Evolutionary conservation across 2,329 filamentous ascomycete genomes (phyloP).

Genomic region (Monosporascus sp.): DNA sequence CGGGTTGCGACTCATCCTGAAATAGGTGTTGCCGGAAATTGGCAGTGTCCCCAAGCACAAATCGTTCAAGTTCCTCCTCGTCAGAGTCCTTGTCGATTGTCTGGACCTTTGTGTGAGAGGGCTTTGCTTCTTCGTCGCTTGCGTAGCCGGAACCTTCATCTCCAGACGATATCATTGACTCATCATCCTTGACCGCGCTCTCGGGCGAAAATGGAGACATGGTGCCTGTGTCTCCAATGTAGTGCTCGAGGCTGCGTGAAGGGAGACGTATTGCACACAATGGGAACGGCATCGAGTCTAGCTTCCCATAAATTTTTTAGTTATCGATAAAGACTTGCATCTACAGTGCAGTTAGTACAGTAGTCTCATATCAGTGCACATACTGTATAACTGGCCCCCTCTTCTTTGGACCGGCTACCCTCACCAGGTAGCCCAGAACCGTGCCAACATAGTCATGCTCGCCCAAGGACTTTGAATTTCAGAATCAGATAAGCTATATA

Average conservation of each 20-base stretch:
- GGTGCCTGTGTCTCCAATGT: background rate
- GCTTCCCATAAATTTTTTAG: background rate
- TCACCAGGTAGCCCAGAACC: too few relatives aligned
- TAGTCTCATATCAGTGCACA: fast-evolving
- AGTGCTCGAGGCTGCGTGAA: background rate
- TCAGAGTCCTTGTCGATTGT: constrained; percentile 67
- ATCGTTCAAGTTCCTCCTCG: constrained; percentile 78
- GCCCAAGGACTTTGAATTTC: too few relatives aligned
- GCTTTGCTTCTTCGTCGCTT: constrained; percentile 25
- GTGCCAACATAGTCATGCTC: too few relatives aligned
- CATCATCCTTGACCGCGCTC: constrained; percentile 16
- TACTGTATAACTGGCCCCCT: background rate
- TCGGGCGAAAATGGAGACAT: constrained; percentile 19
- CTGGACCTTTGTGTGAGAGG: constrained; percentile 22
- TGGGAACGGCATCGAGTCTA: too few relatives aligned
- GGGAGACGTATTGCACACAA: background rate
- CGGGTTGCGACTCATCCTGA: constrained; percentile 37
- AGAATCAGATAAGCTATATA: too few relatives aligned
- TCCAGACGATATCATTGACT: constrained; percentile 17
- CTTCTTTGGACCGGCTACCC: background rate
- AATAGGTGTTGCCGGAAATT: constrained; percentile 75
- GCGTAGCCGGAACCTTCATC: constrained; percentile 19
- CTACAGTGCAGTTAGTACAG: background rate
- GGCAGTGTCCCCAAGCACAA: constrained; percentile 84
- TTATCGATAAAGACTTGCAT: background rate